phyloP scores from a whole-genome alignment of 2,329 filamentous ascomycete genomes.

The Hymenoscyphus albidus region DNA sequence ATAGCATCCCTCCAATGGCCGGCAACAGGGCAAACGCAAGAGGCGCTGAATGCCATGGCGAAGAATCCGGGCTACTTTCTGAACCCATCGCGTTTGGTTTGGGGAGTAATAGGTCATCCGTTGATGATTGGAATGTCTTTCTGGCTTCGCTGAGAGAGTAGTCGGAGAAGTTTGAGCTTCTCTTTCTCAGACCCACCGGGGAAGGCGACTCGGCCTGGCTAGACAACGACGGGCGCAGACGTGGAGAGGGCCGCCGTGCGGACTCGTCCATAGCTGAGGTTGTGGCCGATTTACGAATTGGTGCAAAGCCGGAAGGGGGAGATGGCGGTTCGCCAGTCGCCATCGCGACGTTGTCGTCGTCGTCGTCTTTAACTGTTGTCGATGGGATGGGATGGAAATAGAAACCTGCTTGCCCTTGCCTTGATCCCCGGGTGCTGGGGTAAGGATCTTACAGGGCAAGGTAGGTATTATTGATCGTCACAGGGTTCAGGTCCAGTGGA shows the following conservation, averaged over 20 bases:
- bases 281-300: background rate
- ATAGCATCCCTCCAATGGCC: conserved; percentile 78
- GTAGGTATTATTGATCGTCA: background rate
- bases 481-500: background rate
- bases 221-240: background rate
- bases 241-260: background rate
- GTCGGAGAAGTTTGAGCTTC: conserved; percentile 77
- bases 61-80: conserved; percentile 48
- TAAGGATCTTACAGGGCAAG: background rate
- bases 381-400: background rate
- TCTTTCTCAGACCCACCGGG: conserved; percentile 44
- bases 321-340: background rate
- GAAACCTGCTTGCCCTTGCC: background rate
- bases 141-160: conserved; percentile 66
- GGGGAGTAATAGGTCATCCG: conserved; percentile 63
- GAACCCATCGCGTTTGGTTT: conserved; percentile 43
- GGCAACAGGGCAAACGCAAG: conserved; percentile 80
- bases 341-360: background rate
- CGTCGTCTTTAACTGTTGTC: background rate
- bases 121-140: conserved; percentile 59
- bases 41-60: conserved; percentile 75
- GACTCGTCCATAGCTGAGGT: background rate
- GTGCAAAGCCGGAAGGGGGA: background rate
- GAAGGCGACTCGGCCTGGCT: conserved; percentile 3
- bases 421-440: background rate